Percentiles rank a stretch among this genome's conserved stretches.
phyloP scores from a whole-genome alignment of 2,329 filamentous ascomycete genomes.

The Pyrenochaeta sp. region DNA sequence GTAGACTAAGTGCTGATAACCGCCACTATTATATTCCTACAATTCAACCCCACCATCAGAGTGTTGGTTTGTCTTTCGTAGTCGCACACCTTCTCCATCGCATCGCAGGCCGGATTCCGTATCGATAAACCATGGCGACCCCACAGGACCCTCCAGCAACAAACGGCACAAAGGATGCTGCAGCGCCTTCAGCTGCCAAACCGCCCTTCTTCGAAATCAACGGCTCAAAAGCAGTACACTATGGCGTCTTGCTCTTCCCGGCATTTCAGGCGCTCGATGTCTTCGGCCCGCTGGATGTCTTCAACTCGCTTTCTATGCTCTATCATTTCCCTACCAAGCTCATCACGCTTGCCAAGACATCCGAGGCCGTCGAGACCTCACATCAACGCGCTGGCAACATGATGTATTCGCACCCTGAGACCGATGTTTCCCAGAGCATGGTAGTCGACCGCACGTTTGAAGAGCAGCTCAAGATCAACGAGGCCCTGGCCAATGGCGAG shows the following conservation, averaged over 20 bases:
- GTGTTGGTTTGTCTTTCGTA: too few species aligned
- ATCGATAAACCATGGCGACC: conserved; percentile 13
- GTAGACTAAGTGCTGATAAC: too few species aligned
- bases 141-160: neutral
- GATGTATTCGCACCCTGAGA: conserved; percentile 24
- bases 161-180: conserved; percentile 4
- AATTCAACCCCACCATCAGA: neutral
- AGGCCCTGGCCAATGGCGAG: conserved; percentile 5
- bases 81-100: neutral
- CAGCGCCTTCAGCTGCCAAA: conserved; percentile 3
- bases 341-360: conserved; percentile 28
- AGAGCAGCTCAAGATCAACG: conserved; percentile 22
- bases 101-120: neutral
- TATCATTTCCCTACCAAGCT: conserved; percentile 36
- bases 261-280: conserved; percentile 42
- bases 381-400: conserved; percentile 22
- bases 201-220: conserved; percentile 16
- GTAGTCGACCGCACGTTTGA: conserved; percentile 23
- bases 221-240: conserved; percentile 23
- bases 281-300: conserved; percentile 56
- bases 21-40: too few species aligned
- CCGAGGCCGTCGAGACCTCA: conserved; percentile 33
- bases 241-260: conserved; percentile 30
- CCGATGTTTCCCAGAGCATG: conserved; percentile 24
- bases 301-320: conserved; percentile 42